A percentile compares a stretch with the other conserved stretches of the same genome.
phyloP scores from a whole-genome alignment of 352 stramenopile species.

The Pythium oligandrum region DNA sequence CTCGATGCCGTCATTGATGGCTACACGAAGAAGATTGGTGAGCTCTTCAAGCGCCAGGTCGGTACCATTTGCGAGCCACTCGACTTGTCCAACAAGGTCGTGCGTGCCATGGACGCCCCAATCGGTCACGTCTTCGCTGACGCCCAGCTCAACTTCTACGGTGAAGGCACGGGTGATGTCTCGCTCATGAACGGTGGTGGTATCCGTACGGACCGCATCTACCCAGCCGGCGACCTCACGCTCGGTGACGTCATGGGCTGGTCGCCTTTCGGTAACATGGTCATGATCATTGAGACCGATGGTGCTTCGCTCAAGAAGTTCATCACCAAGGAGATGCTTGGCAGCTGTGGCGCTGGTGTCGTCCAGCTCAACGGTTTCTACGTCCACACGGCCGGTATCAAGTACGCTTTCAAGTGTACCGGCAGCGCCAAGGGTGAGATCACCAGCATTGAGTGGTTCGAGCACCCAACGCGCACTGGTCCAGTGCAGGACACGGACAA shows the following conservation, averaged over 20 bases:
- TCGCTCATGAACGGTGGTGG: slow-evolving; percentile 60
- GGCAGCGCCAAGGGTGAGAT: slow-evolving; percentile 24
- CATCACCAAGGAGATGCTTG: slow-evolving; percentile 42
- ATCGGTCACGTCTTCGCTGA: slow-evolving; percentile 58
- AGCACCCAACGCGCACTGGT: slow-evolving; percentile 45
- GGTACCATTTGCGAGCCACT: slow-evolving; percentile 48
- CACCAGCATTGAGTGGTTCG: slow-evolving; percentile 48
- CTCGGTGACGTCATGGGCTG: slow-evolving; percentile 55
- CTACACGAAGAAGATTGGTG: slow-evolving; percentile 36
- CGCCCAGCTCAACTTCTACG: slow-evolving; percentile 42
- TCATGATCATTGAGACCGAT: slow-evolving; percentile 55
- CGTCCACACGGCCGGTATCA: slow-evolving; percentile 57
- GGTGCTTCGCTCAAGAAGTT: slow-evolving; percentile 57
- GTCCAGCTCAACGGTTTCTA: slow-evolving; percentile 62
- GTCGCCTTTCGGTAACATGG: slow-evolving; percentile 65
- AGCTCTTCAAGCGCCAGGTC: slow-evolving; percentile 37
- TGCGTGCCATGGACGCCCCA: slow-evolving; percentile 43
- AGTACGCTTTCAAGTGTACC: slow-evolving; percentile 66
- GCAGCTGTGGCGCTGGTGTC: slow-evolving; percentile 36
- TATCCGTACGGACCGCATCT: slow-evolving; percentile 60
- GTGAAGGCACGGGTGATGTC: slow-evolving; percentile 39
- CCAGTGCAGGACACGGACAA: slow-evolving; percentile 47
- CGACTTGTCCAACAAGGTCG: slow-evolving; percentile 44
- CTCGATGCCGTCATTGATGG: slow-evolving; percentile 48
- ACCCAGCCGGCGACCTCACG: slow-evolving; percentile 39